Base-by-base conservation (phyloP, 2,329 filamentous ascomycete species). In the Diaporthe caulivora region DNA sequence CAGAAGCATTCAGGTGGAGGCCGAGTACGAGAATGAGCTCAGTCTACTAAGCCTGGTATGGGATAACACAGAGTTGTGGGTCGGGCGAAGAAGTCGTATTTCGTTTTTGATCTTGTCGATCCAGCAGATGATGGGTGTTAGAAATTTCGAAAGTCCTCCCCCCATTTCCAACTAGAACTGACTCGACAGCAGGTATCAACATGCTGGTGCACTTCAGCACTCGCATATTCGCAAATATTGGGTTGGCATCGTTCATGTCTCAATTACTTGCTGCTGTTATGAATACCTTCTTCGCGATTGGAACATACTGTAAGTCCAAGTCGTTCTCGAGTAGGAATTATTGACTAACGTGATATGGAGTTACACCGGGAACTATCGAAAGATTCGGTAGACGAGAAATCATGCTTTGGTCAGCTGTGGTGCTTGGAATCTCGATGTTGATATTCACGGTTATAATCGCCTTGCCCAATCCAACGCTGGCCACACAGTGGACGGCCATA, bases 361-460 rank as follows among this genome's bases (percentile, higher is more conserved):
- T 64, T 11, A 64, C 58, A 0, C 40, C 58, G 4, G 42, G 42
- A 34, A 64, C 58, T 21, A 64, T 64, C n/a, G 58, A 64, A 24
- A 64, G 15, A 1, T 64, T 47, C 17, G 58, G 58, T 5, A 64
- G 58, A 64, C 24, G 58, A 17, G 42, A 9, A n/a, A 64, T 64
- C 37, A 47, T 64, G 58, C 58, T 64, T 34, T 64, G 58, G 58
- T 64, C 58, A n/a, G 58, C 58, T 24, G 58, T 49, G 21, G 58
- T 64, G 1, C 26, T 64, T n/a, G 42, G 42, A 3, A 34, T 64
- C 11, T 64, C 42, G 9, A 64, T 64, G 58, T 13, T 64, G 10
- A 34, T 64, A 7, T 64, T 64, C 42, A 64, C 58, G 18, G 24
- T 64, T 2, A 64, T 64, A 42, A 64, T 64, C 49, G 58, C 58